Evolutionary conservation across 257 asterid genomes (phyloP).

Genomic region (Marsdenia floribunda): DNA sequence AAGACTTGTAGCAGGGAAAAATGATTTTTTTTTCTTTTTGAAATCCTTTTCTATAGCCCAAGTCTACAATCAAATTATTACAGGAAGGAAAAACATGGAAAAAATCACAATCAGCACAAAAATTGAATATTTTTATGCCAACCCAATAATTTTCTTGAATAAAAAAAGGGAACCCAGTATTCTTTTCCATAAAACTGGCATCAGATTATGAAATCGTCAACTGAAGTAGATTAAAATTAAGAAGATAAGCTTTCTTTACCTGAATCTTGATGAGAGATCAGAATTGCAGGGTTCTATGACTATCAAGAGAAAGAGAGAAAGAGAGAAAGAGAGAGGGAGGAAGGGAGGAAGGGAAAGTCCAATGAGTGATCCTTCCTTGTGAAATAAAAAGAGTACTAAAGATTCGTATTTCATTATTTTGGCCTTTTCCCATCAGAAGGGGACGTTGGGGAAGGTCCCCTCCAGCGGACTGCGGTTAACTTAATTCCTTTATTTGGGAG

Average conservation of each 20-base stretch:
- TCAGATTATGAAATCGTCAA: not conserved
- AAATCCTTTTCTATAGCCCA: not conserved
- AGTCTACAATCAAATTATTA: not conserved
- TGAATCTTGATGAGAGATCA: not conserved
- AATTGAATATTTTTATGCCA: not conserved
- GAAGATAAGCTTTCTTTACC: conserved; percentile 2
- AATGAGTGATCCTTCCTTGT: not conserved
- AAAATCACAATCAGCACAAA: not conserved
- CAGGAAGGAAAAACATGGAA: not conserved
- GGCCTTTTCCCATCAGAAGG: not conserved
- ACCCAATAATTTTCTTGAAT: not conserved
- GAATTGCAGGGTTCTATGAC: not conserved
- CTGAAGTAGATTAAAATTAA: not conserved
- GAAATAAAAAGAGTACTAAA: not conserved
- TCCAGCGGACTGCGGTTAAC: not conserved
- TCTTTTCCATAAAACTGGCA: not conserved
- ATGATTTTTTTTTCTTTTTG: not conserved
- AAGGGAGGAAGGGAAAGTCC: not conserved
- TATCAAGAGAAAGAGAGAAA: conserved; percentile 4
- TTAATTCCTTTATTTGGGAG: not conserved
- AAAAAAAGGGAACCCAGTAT: not conserved
- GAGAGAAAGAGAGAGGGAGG: not conserved
- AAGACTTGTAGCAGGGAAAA: not conserved
- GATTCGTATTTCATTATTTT: not conserved
- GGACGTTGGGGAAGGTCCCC: not conserved